Conservation (phyloP, 768 basidiomycete species). For the Glaciozyma antarctica region DNA sequence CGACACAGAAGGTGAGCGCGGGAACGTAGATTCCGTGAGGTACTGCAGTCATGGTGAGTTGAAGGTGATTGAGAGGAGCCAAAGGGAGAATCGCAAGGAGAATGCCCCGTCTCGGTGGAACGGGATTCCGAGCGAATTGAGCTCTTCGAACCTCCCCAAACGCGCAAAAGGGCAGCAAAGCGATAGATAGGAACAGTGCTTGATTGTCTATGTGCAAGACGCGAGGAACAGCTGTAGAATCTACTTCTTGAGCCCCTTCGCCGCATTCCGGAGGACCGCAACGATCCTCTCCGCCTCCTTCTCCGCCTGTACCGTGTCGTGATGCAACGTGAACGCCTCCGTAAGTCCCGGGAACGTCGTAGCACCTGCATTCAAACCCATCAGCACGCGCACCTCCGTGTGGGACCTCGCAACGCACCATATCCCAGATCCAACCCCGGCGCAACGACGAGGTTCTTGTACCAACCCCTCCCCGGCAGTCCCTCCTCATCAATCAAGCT, state of each 20-base stretch:
- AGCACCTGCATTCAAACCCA: constrained; percentile 56
- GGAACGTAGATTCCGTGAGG: no score
- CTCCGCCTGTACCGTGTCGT: constrained; percentile 61
- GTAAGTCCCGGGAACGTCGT: constrained; percentile 71
- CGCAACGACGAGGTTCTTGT: constrained; percentile 70
- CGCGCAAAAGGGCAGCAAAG: no score
- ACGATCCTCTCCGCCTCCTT: constrained; percentile 64
- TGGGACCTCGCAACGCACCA: constrained; percentile 39
- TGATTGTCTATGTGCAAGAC: no score
- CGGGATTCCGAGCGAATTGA: no score
- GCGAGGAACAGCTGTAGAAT: no score
- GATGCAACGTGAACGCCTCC: constrained; percentile 63
- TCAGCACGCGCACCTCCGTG: neutral
- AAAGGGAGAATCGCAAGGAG: no score
- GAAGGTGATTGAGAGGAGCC: no score
- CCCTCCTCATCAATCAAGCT: constrained; percentile 68
- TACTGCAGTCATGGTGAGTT: no score
- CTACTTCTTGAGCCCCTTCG: neutral
- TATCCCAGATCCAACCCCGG: constrained; percentile 53
- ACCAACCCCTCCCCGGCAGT: constrained; percentile 72
- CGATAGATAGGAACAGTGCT: no score
- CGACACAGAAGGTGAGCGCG: no score
- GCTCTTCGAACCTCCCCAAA: no score
- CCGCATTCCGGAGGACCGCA: constrained; percentile 33
- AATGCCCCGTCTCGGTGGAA: no score